phyloP scores from a whole-genome alignment of 2,329 filamentous ascomycete genomes.

The Cercospora beticola region DNA sequence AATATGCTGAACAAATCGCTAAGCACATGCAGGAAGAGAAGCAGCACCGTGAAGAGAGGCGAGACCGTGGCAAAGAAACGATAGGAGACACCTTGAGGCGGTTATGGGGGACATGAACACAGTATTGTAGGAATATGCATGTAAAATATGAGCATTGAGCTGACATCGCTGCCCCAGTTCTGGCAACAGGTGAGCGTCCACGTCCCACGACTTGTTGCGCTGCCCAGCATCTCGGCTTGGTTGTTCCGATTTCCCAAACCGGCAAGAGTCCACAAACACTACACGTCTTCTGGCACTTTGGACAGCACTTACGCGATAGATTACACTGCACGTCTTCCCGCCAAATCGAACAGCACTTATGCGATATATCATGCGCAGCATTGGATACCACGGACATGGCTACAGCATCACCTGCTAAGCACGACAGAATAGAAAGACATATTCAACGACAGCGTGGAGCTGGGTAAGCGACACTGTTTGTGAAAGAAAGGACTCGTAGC shows the following conservation, averaged over 20 bases:
- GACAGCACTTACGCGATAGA: neutral
- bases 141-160: neutral
- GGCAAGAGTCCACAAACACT: constrained; percentile 18
- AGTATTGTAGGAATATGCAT: neutral
- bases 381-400: constrained; percentile 27
- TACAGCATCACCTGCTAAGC: constrained; percentile 29
- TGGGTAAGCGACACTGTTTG: constrained; percentile 23
- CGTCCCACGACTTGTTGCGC: constrained; percentile 2
- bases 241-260: neutral
- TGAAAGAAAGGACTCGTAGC: neutral
- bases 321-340: constrained; percentile 5
- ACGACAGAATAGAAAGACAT: constrained; percentile 36
- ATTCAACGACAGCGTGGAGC: constrained; percentile 37
- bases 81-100: constrained; percentile 44
- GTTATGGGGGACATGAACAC: constrained; percentile 30
- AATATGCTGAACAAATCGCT: constrained; percentile 59
- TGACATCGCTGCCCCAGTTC: neutral
- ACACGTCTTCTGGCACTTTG: neutral
- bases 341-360: neutral
- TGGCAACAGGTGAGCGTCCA: neutral
- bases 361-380: constrained; percentile 6
- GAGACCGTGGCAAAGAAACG: constrained; percentile 54
- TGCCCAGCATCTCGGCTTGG: neutral
- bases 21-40: constrained; percentile 58
- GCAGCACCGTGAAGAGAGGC: constrained; percentile 55